Conservation (phyloP, 2,329 filamentous ascomycete genomes). For the Xylariaceae sp. region DNA sequence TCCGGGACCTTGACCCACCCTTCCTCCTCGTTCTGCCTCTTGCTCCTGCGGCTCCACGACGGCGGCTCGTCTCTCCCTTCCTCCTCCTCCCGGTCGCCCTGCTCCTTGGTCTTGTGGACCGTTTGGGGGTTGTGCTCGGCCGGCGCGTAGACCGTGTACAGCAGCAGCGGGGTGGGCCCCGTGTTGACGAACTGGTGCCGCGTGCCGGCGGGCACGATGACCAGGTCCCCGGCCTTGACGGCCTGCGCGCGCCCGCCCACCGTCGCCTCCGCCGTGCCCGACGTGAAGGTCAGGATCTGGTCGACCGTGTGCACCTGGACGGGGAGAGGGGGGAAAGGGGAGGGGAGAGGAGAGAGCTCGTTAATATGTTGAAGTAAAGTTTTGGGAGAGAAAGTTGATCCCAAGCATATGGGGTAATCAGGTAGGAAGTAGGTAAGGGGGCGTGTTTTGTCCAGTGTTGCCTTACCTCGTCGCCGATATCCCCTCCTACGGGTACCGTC, state of each 20-base stretch:
- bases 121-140: constrained; percentile 53
- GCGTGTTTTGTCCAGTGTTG: neutral
- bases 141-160: constrained; percentile 56
- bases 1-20: constrained; percentile 39
- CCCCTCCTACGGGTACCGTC: constrained; percentile 55
- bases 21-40: constrained; percentile 48
- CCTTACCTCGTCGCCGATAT: constrained; percentile 57
- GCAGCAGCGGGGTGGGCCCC: constrained; percentile 48
- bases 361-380: too few relatives aligned
- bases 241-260: constrained; percentile 51
- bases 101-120: constrained; percentile 55
- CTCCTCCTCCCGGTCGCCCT: constrained; percentile 56
- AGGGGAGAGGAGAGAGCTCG: too few relatives aligned
- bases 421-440: too few relatives aligned
- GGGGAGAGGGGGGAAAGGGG: constrained; percentile 1
- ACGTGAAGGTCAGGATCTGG: constrained; percentile 58
- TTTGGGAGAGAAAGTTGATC: too few relatives aligned
- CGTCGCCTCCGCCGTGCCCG: constrained; percentile 49
- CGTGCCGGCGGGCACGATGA: constrained; percentile 53
- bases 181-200: constrained; percentile 60
- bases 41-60: constrained; percentile 48
- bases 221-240: constrained; percentile 29
- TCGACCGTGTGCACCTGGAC: constrained; percentile 49
- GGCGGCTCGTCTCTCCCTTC: constrained; percentile 53
- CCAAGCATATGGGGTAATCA: too few relatives aligned